Evolutionary conservation across 2,329 filamentous ascomycete species (phyloP).

Genomic region (Calonectria naviculata): DNA sequence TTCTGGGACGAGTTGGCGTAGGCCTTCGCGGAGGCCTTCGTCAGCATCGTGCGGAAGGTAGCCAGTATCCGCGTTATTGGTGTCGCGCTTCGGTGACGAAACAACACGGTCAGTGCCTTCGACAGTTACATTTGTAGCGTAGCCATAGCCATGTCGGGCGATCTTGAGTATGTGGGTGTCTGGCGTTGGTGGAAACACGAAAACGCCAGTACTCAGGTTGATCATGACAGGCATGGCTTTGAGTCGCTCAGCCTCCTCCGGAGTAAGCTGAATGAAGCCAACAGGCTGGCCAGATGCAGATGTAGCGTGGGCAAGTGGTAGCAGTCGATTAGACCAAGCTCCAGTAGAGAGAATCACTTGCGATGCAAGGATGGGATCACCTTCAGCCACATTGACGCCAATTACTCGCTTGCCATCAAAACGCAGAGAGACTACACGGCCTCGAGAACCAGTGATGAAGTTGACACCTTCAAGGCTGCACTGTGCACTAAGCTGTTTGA

Average conservation of each 20-base stretch:
- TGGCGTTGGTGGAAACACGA: conserved; percentile 64
- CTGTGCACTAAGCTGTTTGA: conserved; percentile 37
- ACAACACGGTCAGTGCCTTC: conserved; percentile 35
- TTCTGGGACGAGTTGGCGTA: conserved; percentile 64
- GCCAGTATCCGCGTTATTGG: conserved; percentile 53
- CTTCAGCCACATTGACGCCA: conserved; percentile 43
- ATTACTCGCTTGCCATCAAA: conserved; percentile 29
- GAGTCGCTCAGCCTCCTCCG: conserved; percentile 65
- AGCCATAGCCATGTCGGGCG: conserved; percentile 70
- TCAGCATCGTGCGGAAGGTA: conserved; percentile 63
- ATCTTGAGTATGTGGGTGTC: conserved; percentile 66
- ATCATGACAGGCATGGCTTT: conserved; percentile 68
- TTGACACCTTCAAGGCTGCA: conserved; percentile 44
- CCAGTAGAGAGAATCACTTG: conserved; percentile 75
- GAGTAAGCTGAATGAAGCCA: conserved; percentile 71
- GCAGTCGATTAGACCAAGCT: conserved; percentile 67
- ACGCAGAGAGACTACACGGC: conserved; percentile 39
- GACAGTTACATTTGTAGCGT: conserved; percentile 46
- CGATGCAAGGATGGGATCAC: conserved; percentile 62
- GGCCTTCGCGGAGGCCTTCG: conserved; percentile 59
- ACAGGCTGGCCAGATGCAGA: conserved; percentile 74
- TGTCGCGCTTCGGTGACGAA: conserved; percentile 47
- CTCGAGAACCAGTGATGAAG: conserved; percentile 44
- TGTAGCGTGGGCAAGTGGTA: conserved; percentile 71
- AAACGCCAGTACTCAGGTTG: conserved; percentile 64